Conservation (phyloP, 2,329 filamentous ascomycete genomes). For the Chaetothyriales sp. region DNA sequence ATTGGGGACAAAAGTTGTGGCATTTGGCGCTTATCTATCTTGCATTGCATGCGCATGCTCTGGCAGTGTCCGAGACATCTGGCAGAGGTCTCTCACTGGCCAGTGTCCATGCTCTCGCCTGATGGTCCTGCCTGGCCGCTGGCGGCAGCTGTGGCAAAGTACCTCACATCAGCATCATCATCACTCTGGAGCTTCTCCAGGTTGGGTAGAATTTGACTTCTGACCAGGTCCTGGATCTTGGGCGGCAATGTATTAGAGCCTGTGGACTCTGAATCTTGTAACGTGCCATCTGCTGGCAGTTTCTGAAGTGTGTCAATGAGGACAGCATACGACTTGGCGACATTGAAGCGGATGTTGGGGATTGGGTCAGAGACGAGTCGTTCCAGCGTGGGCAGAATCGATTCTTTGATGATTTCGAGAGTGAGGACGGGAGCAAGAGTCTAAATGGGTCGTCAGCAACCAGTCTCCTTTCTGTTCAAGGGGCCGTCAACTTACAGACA, state of each 20-base stretch:
- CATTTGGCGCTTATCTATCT: neutral
- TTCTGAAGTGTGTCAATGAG: conserved; percentile 84
- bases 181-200: conserved; percentile 93
- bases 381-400: conserved; percentile 89
- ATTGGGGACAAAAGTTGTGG: neutral
- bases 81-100: conserved; percentile 5
- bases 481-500: conserved; percentile 54
- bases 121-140: conserved; percentile 29
- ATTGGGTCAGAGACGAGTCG: conserved; percentile 89
- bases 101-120: conserved; percentile 30
- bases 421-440: conserved; percentile 87
- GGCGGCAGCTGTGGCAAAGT: conserved; percentile 85
- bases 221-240: conserved; percentile 63
- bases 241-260: conserved; percentile 42
- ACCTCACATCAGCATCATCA: conserved; percentile 93
- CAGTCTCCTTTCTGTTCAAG: neutral
- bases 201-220: conserved; percentile 73
- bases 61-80: neutral
- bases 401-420: conserved; percentile 80
- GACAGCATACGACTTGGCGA: conserved; percentile 89
- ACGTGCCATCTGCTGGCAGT: conserved; percentile 73
- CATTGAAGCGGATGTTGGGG: conserved; percentile 98
- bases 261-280: conserved; percentile 71
- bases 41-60: neutral
- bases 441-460: conserved; percentile 32